Evolutionary conservation across 2,329 filamentous ascomycete species (phyloP).

Genomic region (Hypoxylon sp.): DNA sequence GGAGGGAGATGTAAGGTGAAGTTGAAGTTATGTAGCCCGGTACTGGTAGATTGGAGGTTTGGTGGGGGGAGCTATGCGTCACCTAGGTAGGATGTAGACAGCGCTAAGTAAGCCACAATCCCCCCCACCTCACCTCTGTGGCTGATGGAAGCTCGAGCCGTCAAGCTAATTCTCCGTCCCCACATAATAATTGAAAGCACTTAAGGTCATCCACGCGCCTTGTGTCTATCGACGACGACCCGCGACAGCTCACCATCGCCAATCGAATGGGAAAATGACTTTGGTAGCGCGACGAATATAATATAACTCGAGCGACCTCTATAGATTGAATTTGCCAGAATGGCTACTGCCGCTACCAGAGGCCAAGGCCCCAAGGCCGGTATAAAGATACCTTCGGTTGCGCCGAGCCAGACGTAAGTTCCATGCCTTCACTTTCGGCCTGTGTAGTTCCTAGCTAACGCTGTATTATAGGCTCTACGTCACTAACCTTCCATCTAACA

Average conservation of each 20-base stretch:
- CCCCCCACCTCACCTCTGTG: constrained; percentile 4
- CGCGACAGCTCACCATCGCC: not conserved
- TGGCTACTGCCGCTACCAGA: constrained; percentile 50
- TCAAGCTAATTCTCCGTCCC: not conserved
- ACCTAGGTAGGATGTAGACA: not conserved
- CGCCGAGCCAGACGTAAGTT: constrained; percentile 81
- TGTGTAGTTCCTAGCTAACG: constrained; percentile 14
- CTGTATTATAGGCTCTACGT: constrained; percentile 77
- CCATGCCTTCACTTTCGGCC: constrained; percentile 29
- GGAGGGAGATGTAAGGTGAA: constrained; percentile 8
- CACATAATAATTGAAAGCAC: constrained; percentile 1
- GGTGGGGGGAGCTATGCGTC: constrained; percentile 4
- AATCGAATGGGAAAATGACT: constrained; percentile 4
- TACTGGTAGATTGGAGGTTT: not conserved
- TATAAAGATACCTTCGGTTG: constrained; percentile 65
- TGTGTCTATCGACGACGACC: not conserved
- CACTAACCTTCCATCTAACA: constrained; percentile 85
- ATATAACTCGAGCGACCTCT: not conserved
- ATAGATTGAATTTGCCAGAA: constrained; percentile 37
- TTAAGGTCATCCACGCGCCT: constrained; percentile 1
- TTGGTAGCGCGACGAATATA: not conserved
- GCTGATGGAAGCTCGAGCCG: not conserved
- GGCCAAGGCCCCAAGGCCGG: constrained; percentile 47
- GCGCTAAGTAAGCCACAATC: constrained; percentile 6
- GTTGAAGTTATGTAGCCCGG: not conserved